Evolutionary conservation across 2,329 filamentous ascomycete genomes (phyloP), one percentile per base, ranked within the genome.

Genomic region (Aspergillus udagawae): DNA sequence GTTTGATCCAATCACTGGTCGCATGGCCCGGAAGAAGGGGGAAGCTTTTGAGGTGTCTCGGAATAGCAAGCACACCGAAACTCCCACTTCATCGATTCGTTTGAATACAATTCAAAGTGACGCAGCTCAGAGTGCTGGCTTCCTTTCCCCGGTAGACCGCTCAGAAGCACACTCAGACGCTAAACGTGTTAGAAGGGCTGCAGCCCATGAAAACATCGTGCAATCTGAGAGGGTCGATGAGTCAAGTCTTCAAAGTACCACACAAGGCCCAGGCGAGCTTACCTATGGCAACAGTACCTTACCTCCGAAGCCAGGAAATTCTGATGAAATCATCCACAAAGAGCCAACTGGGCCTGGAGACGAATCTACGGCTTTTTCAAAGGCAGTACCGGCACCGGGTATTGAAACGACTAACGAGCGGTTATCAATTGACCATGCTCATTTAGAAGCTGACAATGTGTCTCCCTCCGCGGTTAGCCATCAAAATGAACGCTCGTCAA

Each of bases 1-100:
- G 51, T 78, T 76, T 59, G 76, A 79, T 44, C 76, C 76, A 8
- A 73, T 79, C 35, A 74, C 69, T 55, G 73, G 75, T 32, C 70
- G 75, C 23, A 79, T 78, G 71, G 64, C 72, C 7, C 70, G 66
- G 2, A 62, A 60, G 51, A 49, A 56, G 50, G 42, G 55, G 28
- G 10, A 42, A 48, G 7, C 27, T 20, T 45, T 45, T 9, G 42
- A 51, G 47, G 32, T 27, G 35, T 12, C 28, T 21, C 35, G 44
- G 12, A 23, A 23, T 6, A 4, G 14, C 38, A 27, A 17, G 29
- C n/a, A 52, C 52, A 8, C 51, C 35, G 17, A 60, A 47, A 14
- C 25, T 4, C 32, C 27, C 7, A 45, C 7, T 41, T 32, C 35
- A 21, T 25, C 38, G 28, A 28, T 20, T 51, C 1, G 29, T 12